Base-by-base conservation (phyloP, 1,139 yeast genomes). In the Geotrichum aggregatum region DNA sequence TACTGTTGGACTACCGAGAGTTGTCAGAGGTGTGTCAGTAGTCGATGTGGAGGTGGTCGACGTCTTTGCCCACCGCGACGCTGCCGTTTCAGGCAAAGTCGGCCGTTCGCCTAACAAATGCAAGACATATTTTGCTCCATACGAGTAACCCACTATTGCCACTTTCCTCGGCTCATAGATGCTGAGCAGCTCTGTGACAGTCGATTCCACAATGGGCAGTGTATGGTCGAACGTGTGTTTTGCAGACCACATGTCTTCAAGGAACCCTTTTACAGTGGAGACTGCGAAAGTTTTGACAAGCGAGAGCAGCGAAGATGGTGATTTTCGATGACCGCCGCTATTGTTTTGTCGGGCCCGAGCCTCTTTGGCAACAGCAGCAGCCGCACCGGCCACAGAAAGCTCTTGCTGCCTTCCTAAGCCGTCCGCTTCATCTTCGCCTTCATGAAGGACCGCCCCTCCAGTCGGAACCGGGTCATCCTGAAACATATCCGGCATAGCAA, bases 211-310 rank as follows among this genome's bases (percentile, higher is more conserved):
- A 10, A 57, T 56, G 2, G 66, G 68, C 61, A 59, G 59, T 1
- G 67, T 63, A 56, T 66, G 54, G 52, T 67, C 61, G 60, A 60
- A 51, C 3, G 70, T 64, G 57, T 71, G 74, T 38, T 64, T 62
- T 11, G 72, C 73, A n/a, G 70, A 50, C 75, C 75, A 71, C 66
- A 68, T 69, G 51, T 69, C 73, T 28, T 71, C 67, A 52, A 66
- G 59, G 33, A 70, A 62, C 30, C 72, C 70, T 39, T 66, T 58
- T 6, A 70, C 68, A 2, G 67, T 54, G 7, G 65, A 65, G 1
- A 66, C 64, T 0, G 74, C 68, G 31, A 66, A 48, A 6, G 60
- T 57, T 55, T 70, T 70, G 49, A 71, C 61, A 26, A 68, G 59
- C 6, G 69, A 59, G 0, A 54, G 39, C 3, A 50, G 42, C 8